Evolutionary conservation across 768 basidiomycete genomes (phyloP), one percentile per base, ranked within the genome.

Genomic region (Termitomyces sp.): DNA sequence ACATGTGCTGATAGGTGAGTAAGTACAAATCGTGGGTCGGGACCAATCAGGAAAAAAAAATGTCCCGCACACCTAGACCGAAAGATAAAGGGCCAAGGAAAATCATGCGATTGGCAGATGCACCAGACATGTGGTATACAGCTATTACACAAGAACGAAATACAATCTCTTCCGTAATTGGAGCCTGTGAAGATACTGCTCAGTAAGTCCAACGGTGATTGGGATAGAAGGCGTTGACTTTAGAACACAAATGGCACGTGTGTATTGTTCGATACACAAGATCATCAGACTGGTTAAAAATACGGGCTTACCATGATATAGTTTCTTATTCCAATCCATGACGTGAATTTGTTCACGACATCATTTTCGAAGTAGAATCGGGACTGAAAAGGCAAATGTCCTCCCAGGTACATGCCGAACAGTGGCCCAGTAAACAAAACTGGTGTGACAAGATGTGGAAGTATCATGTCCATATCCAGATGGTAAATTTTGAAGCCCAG

Each of bases 131-230:
- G 54, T 84, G 77, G 61, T 91, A 89, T 8, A 85, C 78, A 2
- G 86, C 75, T 19, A 97, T 75, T 28, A 96, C 79, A 67, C 92
- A 94, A 0, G 90, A 85, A 27, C 97, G 78, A 67, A 97, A 98
- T 8, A 92, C 90, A 25, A 97, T 56, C 70, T 98, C 96, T 72
- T 99, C 96, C 0, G 95, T 95, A 34, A 94, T 70, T 0, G 96
- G 96, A 3, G 81, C 94, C 93, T 94, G 57, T 21, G 16, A 75
- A 76, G 34, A 76, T 52, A 57, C 12, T 25, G 28, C 14, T 35
- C 30, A 52, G 21, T 14, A 28, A 37, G 25, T 11, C n/a, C n/a
- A n/a, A n/a, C n/a, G n/a, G n/a, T 45, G 8, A 28, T n/a, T n/a
- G 27, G 17, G 14, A 45, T n/a, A 7, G 25, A 44, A 25, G 43